Evolutionary conservation across 2,329 filamentous ascomycete species (phyloP).

Genomic region (Cladophialophora bantiana): DNA sequence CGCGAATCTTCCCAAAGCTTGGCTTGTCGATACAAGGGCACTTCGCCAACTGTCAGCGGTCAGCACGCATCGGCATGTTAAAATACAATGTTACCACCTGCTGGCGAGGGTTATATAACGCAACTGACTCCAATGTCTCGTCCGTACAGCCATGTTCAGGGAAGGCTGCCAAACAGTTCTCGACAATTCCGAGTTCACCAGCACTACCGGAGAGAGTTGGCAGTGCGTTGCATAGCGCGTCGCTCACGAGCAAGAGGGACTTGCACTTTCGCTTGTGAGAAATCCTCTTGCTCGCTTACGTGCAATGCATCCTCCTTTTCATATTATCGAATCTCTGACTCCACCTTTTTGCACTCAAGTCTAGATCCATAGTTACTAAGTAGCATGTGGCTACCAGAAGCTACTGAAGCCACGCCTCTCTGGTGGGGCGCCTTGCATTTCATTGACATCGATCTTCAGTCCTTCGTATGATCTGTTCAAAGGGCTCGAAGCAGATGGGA

Average conservation of each 20-base stretch:
- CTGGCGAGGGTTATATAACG: background rate
- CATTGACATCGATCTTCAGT: background rate
- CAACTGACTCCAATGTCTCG: background rate
- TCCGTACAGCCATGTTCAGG: background rate
- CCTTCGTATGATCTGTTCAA: background rate
- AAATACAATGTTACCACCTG: background rate
- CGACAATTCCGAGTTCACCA: background rate
- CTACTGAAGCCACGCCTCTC: slow-evolving; percentile 3
- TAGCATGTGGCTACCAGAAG: slow-evolving; percentile 1
- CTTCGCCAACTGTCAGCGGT: background rate
- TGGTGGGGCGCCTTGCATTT: background rate
- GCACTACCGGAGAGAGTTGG: background rate
- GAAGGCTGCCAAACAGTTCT: background rate
- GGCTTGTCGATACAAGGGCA: background rate
- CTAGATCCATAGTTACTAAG: background rate
- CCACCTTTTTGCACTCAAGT: background rate
- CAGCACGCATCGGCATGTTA: background rate
- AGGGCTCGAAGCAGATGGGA: background rate
- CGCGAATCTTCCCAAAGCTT: background rate
- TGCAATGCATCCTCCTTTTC: background rate
- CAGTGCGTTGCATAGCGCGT: background rate
- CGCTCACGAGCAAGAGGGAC: slow-evolving; percentile 2
- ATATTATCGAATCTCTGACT: background rate
- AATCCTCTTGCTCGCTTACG: background rate
- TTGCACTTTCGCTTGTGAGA: background rate